Evolutionary conservation across 1,284 basidiomycete genomes (phyloP).

Genomic region (Coriolopsis trogii): DNA sequence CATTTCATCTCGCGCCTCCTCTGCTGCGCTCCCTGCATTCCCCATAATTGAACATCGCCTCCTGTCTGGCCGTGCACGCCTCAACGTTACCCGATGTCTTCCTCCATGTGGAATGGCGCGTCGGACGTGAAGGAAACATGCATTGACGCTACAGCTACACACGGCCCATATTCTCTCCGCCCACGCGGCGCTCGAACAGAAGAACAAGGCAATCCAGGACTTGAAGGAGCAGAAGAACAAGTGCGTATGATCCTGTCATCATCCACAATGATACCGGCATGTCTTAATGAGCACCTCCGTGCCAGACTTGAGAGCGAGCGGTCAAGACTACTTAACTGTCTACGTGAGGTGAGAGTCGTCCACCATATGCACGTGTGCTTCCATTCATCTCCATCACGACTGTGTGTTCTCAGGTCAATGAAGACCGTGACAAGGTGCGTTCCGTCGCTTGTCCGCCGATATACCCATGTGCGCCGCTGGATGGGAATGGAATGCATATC

Average conservation of each 20-base stretch:
- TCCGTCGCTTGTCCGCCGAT: no score
- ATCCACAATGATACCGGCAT: background rate
- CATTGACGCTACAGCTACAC: constrained; percentile 76
- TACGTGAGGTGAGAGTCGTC: constrained; percentile 56
- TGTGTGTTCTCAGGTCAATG: constrained; percentile 57
- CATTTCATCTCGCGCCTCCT: background rate
- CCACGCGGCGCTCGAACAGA: constrained; percentile 74
- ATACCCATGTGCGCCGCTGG: no score
- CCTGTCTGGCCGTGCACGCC: no score
- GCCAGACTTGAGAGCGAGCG: constrained; percentile 75
- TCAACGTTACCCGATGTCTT: background rate
- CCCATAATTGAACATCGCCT: constrained; percentile 2
- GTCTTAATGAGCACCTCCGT: background rate
- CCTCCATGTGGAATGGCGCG: constrained; percentile 4
- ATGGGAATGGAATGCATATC: no score
- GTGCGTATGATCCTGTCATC: constrained; percentile 42
- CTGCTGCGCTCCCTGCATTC: background rate
- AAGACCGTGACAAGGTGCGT: constrained; percentile 72
- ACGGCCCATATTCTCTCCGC: constrained; percentile 85
- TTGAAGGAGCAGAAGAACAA: constrained; percentile 80
- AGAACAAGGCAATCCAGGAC: constrained; percentile 75
- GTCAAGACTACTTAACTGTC: constrained; percentile 58
- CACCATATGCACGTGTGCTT: background rate
- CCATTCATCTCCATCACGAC: constrained; percentile 1
- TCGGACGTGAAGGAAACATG: constrained; percentile 64